Base-by-base conservation (phyloP, 805 yeast species). In the Yarrowia yakushimensis region DNA sequence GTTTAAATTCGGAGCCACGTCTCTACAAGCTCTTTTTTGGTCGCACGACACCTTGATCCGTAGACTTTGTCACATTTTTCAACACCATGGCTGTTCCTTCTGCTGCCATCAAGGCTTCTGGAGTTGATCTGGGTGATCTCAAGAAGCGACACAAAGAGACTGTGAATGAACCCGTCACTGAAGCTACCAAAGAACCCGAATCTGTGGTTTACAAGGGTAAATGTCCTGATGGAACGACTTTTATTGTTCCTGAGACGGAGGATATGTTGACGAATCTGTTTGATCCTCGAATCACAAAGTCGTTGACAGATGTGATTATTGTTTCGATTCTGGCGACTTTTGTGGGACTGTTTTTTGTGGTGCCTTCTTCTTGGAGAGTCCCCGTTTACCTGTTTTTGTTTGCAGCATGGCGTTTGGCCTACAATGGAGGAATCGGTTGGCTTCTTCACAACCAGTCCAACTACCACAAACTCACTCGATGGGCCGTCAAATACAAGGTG, bases 211-310 rank as follows among this genome's bases (percentile, higher is more conserved):
- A 52, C 39, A 12, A 23, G 4, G 76, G 75, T 7, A 66, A 66
- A 20, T 69, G 73, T 31, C 73, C 75, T 20, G 71, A 70, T 30
- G 75, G 75, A 11, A 66, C 68, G 28, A 66, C 69, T 17, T 76
- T 76, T 59, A 66, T 59, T 12, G 79, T 76, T 5, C 88, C 88
- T 1, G 80, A 81, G 67, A 89, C 96, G 30, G 87, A 86, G 69
- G 96, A 89, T 70, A 88, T 89, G 94, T 87, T 89, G 33, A 79
- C 90, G 65, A 85, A 93, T 1, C 75, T 90, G 55, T 85, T 89
- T 68, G 93, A 89, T 74, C 94, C 96, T 2, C 81, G 86, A 0
- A 73, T 88, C 60, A 79, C 81, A 60, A 90, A 89, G 70, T 85
- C 92, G 0, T 73, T 81, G 59, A 79, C 85, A 52, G 96, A 89